Conservation (phyloP, 2,329 filamentous ascomycete genomes). For the Aureobasidium pullulans region DNA sequence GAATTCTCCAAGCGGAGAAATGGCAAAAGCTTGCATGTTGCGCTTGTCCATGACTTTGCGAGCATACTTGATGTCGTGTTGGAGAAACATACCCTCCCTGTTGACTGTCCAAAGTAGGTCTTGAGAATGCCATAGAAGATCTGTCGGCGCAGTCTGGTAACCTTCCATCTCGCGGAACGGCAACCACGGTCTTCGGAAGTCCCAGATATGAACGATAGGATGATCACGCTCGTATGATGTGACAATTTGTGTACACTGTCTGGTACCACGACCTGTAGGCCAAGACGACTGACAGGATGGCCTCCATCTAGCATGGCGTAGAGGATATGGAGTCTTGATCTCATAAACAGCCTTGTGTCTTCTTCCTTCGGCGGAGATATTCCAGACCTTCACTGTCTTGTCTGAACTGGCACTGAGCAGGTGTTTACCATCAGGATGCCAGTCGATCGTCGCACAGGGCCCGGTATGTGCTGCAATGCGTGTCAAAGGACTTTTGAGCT, state of each 20-base stretch:
- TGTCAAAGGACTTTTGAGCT: constrained; percentile 49
- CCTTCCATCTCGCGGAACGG: constrained; percentile 55
- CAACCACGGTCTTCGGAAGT: constrained; percentile 54
- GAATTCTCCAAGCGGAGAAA: constrained; percentile 52
- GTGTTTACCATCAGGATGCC: constrained; percentile 61
- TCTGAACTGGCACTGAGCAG: constrained; percentile 56
- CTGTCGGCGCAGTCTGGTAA: constrained; percentile 48
- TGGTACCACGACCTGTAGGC: constrained; percentile 43
- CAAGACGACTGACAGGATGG: constrained; percentile 51
- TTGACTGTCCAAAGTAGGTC: constrained; percentile 59
- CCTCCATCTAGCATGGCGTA: constrained; percentile 56
- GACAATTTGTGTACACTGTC: constrained; percentile 55
- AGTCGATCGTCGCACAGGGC: constrained; percentile 54
- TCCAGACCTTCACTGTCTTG: constrained; percentile 57
- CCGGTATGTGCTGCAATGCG: constrained; percentile 51
- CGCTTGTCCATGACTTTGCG: constrained; percentile 52
- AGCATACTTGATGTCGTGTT: constrained; percentile 54
- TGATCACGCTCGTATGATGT: constrained; percentile 57
- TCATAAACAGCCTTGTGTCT: constrained; percentile 53
- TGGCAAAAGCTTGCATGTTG: constrained; percentile 48
- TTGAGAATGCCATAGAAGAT: constrained; percentile 57
- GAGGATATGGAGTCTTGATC: constrained; percentile 54
- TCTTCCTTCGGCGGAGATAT: constrained; percentile 50
- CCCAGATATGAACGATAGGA: constrained; percentile 56
- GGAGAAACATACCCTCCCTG: constrained; percentile 53